phyloP scores from a whole-genome alignment of 257 asterid genomes.

The Dorcoceras hygrometricum region DNA sequence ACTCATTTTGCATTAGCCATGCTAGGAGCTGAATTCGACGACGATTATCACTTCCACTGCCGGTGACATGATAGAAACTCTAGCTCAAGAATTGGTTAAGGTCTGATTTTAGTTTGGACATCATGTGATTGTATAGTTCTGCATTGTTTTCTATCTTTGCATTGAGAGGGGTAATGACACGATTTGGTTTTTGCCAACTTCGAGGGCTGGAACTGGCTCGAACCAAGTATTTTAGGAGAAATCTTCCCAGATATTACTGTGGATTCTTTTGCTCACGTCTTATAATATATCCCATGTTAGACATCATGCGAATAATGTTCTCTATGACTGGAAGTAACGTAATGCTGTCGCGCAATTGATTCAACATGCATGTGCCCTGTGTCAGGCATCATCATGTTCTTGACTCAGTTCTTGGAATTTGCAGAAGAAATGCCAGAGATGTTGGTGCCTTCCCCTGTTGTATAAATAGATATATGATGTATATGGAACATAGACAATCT shows the following conservation, averaged over 20 bases:
- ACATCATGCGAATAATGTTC: not conserved
- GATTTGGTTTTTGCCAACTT: not conserved
- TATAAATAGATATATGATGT: too few species aligned
- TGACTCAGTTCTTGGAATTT: not conserved
- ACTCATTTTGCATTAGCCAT: conserved; percentile 87
- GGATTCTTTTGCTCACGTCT: not conserved
- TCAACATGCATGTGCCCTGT: not conserved
- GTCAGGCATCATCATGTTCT: not conserved
- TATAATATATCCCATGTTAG: not conserved
- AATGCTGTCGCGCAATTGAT: not conserved
- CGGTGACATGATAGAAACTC: conserved; percentile 37
- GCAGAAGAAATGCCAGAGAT: not conserved
- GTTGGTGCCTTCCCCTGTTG: too few species aligned
- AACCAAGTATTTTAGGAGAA: not conserved
- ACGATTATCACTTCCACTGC: conserved; percentile 47
- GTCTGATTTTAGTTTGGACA: conserved; percentile 39
- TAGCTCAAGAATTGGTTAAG: conserved; percentile 24
- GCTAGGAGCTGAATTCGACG: conserved; percentile 83
- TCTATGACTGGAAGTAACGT: not conserved
- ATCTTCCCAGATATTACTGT: too few species aligned
- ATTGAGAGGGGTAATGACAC: conserved; percentile 6
- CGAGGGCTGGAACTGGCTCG: not conserved
- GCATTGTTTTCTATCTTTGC: conserved; percentile 16
- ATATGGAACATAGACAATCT: too few species aligned
- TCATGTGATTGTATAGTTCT: conserved; percentile 21